phyloP scores from a whole-genome alignment of 352 stramenopile species.

The Phytophthora sp. region DNA sequence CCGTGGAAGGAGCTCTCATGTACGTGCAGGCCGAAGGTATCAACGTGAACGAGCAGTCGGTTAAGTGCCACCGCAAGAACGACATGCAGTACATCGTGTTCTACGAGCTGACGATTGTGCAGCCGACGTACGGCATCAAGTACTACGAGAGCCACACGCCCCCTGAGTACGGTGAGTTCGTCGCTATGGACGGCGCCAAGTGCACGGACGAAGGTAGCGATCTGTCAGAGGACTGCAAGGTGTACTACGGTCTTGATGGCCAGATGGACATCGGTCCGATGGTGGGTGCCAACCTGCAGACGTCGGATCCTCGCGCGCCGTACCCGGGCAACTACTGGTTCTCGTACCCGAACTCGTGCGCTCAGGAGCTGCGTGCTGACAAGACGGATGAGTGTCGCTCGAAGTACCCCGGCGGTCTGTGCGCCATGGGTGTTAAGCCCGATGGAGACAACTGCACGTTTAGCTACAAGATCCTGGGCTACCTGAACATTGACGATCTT shows the following conservation, averaged over 20 bases:
- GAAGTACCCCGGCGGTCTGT: conserved; percentile 48
- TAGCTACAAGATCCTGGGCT: conserved; percentile 68
- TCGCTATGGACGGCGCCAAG: conserved; percentile 64
- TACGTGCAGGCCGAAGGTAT: conserved; percentile 75
- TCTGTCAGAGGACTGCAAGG: conserved; percentile 45
- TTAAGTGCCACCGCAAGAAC: conserved; percentile 66
- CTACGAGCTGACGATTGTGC: conserved; percentile 59
- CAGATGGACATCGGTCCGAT: conserved; percentile 50
- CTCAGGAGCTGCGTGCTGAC: conserved; percentile 38
- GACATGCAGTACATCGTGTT: conserved; percentile 67
- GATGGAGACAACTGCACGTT: conserved; percentile 71
- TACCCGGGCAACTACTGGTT: conserved; percentile 86
- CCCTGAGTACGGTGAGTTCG: conserved; percentile 56
- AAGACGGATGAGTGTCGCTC: conserved; percentile 54
- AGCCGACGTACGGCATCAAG: conserved; percentile 48
- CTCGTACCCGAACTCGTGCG: conserved; percentile 78
- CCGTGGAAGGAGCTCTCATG: conserved; percentile 67
- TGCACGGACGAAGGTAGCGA: conserved; percentile 52
- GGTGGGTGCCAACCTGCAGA: conserved; percentile 50
- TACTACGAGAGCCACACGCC: conserved; percentile 49
- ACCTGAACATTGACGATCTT: conserved; percentile 62
- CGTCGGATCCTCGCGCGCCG: conserved; percentile 55
- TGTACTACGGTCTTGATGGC: conserved; percentile 53
- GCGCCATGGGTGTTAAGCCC: conserved; percentile 41
- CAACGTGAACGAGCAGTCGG: conserved; percentile 46